Evolutionary conservation across 805 yeast genomes (phyloP).

Genomic region (Wickerhamomyces chambardii): DNA sequence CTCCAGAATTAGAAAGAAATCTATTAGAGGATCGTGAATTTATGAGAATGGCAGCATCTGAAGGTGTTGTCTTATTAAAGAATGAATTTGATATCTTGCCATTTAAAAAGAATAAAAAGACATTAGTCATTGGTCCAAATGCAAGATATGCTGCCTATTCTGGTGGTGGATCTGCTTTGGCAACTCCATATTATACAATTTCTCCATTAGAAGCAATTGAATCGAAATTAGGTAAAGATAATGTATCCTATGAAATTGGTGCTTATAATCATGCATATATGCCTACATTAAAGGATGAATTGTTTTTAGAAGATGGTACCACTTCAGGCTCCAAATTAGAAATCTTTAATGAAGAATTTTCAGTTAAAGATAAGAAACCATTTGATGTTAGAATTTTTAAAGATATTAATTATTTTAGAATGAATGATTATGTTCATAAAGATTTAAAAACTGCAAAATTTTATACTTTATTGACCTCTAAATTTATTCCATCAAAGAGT

Average conservation of each 20-base stretch:
- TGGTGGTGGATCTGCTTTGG: conserved; percentile 58
- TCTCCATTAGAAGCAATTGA: conserved; percentile 39
- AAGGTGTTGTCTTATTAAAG: conserved; percentile 47
- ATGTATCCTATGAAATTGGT: conserved; percentile 21
- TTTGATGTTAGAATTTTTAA: conserved; percentile 18
- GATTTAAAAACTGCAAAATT: conserved; percentile 17
- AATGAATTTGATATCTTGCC: conserved; percentile 43
- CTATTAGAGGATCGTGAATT: conserved; percentile 29
- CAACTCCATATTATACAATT: conserved; percentile 36
- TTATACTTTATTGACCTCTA: conserved; percentile 35
- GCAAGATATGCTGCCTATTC: conserved; percentile 39
- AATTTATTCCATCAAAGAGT: conserved; percentile 32
- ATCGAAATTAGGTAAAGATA: conserved; percentile 11
- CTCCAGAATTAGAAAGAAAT: conserved; percentile 28
- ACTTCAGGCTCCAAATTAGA: conserved; percentile 16
- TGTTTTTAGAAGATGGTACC: conserved; percentile 6
- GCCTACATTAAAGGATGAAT: conserved; percentile 19
- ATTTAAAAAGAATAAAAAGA: conserved; percentile 27
- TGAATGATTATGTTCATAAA: conserved; percentile 10
- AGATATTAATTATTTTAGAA: conserved; percentile 10
- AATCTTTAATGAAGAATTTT: conserved; percentile 14
- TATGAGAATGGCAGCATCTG: conserved; percentile 37
- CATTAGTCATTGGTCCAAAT: conserved; percentile 55
- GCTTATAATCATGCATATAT: conserved; percentile 23
- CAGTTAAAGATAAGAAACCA: conserved; percentile 12